Conservation (phyloP, 1,284 basidiomycete genomes). For the Boletellus dicymbophilus region DNA sequence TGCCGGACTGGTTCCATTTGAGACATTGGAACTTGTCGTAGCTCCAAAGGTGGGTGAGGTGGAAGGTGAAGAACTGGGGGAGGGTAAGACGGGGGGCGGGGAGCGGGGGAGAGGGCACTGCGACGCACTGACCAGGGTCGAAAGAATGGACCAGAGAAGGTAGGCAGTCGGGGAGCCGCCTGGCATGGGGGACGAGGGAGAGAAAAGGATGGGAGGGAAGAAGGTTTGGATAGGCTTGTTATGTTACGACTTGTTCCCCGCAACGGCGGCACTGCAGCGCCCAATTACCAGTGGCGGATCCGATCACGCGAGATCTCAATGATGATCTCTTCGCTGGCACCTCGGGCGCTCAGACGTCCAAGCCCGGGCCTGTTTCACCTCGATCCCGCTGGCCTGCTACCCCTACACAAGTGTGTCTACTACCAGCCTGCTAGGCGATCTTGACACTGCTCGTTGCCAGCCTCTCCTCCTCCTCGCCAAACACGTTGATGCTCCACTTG, state of each 20-base stretch:
- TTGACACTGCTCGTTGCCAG: conserved; percentile 47
- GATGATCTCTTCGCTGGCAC: conserved; percentile 1
- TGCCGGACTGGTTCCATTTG: conserved; percentile 61
- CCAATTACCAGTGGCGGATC: no score
- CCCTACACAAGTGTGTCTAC: not conserved
- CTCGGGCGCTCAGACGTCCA: not conserved
- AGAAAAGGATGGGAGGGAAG: not conserved
- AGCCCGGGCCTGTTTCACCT: not conserved
- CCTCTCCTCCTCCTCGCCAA: conserved; percentile 63
- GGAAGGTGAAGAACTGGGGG: conserved; percentile 61
- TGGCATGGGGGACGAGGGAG: conserved; percentile 46
- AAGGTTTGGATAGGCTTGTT: conserved; percentile 11
- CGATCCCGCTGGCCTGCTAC: not conserved
- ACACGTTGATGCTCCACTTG: conserved; percentile 71
- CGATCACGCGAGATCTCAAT: not conserved
- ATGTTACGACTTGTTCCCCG: conserved; percentile 22
- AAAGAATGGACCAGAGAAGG: conserved; percentile 69
- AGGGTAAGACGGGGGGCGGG: no score
- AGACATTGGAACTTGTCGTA: conserved; percentile 75
- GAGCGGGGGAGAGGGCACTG: not conserved
- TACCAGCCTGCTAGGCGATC: conserved; percentile 30
- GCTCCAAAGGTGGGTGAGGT: conserved; percentile 69
- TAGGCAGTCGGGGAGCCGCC: conserved; percentile 68
- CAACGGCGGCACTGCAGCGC: conserved; percentile 4
- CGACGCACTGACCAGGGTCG: conserved; percentile 56